A percentile compares a stretch with the other conserved stretches of the same genome.
phyloP scores from a whole-genome alignment of 75 land plant genomes.

The Cunninghamia lanceolata region DNA sequence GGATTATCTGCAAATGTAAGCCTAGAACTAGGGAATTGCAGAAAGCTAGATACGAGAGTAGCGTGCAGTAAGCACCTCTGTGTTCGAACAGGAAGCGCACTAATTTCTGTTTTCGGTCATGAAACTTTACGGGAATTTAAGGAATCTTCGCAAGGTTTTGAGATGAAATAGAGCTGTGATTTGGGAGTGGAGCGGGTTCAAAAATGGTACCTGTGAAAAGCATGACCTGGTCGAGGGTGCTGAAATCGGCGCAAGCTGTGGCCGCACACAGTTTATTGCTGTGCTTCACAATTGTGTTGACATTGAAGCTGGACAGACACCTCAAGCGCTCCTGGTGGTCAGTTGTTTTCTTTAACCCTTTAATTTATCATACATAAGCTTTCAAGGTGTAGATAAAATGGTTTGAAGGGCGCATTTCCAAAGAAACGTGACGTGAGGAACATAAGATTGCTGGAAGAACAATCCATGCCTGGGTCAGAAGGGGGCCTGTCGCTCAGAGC shows the following conservation, averaged over 20 bases:
- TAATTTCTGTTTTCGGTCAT: neutral
- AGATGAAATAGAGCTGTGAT: neutral
- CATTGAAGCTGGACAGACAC: conserved; percentile 39
- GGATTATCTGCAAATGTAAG: neutral
- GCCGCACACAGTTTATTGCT: conserved; percentile 51
- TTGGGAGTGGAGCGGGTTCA: neutral
- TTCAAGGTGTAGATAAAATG: neutral
- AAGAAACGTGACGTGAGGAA: neutral
- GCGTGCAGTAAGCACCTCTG: neutral
- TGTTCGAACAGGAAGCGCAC: neutral
- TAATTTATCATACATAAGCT: neutral
- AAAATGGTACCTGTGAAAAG: conserved; percentile 12
- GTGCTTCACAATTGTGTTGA: conserved; percentile 53
- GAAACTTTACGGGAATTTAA: neutral
- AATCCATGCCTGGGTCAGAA: no score
- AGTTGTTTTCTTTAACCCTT: neutral
- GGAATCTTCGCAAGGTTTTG: neutral
- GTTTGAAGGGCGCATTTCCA: neutral
- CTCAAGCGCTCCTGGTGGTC: conserved; percentile 63
- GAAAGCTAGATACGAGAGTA: neutral
- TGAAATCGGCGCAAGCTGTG: conserved; percentile 49
- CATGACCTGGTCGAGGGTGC: conserved; percentile 55
- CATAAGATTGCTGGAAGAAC: no score
- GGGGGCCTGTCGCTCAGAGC: no score
- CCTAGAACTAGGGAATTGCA: neutral